A percentile compares a stretch with the other conserved stretches of the same genome.
These are phyloP conservation scores for Phytophthora idaei DNA, from an alignment of 352 stramenopile genomes.

Conservation along the genomic window DNA sequence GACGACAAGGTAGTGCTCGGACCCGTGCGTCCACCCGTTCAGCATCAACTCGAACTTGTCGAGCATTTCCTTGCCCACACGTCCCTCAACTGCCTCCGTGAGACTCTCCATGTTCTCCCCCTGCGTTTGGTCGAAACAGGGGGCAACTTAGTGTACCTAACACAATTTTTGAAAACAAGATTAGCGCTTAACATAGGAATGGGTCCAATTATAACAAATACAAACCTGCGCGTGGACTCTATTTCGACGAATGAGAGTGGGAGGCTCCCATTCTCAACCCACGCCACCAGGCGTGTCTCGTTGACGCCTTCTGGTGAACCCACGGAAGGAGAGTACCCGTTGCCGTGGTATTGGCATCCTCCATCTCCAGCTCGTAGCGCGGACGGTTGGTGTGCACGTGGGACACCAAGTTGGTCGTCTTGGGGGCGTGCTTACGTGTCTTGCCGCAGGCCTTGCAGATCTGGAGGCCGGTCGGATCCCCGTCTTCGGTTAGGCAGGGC, in stretches of 20 bases:
- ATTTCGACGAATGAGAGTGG: not conserved
- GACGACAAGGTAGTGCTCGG: not conserved
- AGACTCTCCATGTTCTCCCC: not conserved
- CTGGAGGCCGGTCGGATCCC: not conserved
- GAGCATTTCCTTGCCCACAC: not conserved
- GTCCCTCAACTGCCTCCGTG: not conserved
- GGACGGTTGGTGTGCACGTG: not conserved
- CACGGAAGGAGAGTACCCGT: too few species aligned
- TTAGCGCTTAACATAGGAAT: not conserved
- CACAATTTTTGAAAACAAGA: not conserved
- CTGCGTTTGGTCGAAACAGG: not conserved
- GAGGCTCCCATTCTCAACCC: not conserved
- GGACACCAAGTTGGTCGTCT: not conserved
- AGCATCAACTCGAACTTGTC: not conserved
- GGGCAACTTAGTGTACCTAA: not conserved
- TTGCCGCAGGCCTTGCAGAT: not conserved
- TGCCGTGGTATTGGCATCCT: too few species aligned
- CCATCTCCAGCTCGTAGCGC: not conserved
- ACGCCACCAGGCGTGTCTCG: not conserved
- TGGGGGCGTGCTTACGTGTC: not conserved
- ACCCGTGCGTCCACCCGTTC: not conserved
- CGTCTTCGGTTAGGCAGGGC: not conserved
- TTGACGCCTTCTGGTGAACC: not conserved
- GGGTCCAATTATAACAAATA: not conserved
- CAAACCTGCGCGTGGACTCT: not conserved